Base-by-base conservation (phyloP, 202 grass and related monocot genomes). In the Schoenoplectus tabernaemontani region DNA sequence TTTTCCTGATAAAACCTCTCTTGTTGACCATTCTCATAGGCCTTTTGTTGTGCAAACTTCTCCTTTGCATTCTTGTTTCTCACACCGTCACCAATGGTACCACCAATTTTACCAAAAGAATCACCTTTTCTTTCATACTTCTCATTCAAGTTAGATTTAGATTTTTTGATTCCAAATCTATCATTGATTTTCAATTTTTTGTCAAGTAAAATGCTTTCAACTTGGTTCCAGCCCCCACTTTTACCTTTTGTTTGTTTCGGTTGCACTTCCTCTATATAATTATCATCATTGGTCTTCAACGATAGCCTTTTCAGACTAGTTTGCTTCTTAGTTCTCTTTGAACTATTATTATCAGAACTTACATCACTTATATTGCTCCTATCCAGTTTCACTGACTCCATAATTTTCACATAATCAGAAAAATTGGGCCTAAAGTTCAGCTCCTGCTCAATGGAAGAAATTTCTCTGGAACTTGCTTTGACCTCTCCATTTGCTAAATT, bases 341-440 rank as follows among this genome's bases (percentile, higher is more conserved):
- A 65, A 34, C 42, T 62, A 51, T 33, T 47, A 44, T 41, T 34
- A 67, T 86, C 91, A 3, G 53, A 84, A 83, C 77, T 80, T 5
- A 17, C 59, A 2, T 70, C 78, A 77, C 73, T 79, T 75, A 71
- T 86, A 56, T 87, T 92, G 20, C 86, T 87, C 87, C 84, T 82
- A 78, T 94, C 95, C 43, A 84, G 34, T 82, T 92, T 92, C 48
- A 98, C 91, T 1, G 91, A 94, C 81, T 98, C 95, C 91, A 98
- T 94, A 76, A 94, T 82, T 86, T 98, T 98, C 86, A 94, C 89
- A 85, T 98, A 98, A 85, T 98, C 95, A 11, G 86, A 82, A 82
- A 98, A 94, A 9, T 87, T 84, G 2, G 95, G 87, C 47, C 80
- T 92, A 85, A 94, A 94, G 0, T 67, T 92, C 11, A 94, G 85